Conservation (phyloP, 140 eudicot species). For the Flaveria floridana region DNA sequence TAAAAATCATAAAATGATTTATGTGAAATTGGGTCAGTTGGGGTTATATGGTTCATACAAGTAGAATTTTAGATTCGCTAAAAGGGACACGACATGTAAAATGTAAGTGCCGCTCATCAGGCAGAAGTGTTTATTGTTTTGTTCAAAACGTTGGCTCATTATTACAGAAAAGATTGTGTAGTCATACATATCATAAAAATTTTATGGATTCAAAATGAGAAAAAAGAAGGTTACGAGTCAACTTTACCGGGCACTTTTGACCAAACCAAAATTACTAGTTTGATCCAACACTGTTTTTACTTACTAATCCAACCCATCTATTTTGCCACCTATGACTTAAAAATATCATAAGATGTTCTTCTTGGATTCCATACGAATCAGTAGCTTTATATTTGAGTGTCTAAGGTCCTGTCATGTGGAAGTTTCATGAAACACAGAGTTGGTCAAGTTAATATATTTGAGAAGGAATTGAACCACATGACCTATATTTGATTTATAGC, state of each 20-base stretch:
- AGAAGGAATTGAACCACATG: too few relatives aligned
- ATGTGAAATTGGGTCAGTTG: not conserved
- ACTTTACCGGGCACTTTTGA: not conserved
- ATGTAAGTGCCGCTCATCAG: not conserved
- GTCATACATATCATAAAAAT: too few relatives aligned
- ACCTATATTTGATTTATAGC: too few relatives aligned
- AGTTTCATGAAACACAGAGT: too few relatives aligned
- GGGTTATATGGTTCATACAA: not conserved
- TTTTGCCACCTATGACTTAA: not conserved
- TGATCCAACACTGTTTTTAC: not conserved
- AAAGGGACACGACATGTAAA: not conserved
- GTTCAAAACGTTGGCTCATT: not conserved
- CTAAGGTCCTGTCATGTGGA: not conserved
- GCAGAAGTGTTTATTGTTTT: too few relatives aligned
- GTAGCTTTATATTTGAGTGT: not conserved
- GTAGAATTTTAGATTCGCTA: not conserved
- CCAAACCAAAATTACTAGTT: not conserved
- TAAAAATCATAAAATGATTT: too few relatives aligned
- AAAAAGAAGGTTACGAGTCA: not conserved
- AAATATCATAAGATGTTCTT: not conserved
- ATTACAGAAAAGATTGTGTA: too few relatives aligned
- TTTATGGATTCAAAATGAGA: not conserved
- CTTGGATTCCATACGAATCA: not conserved
- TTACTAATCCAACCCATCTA: not conserved
- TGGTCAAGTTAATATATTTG: too few relatives aligned